phyloP scores from a whole-genome alignment of 2,329 filamentous ascomycete species.

The Fusarium abutilonis region DNA sequence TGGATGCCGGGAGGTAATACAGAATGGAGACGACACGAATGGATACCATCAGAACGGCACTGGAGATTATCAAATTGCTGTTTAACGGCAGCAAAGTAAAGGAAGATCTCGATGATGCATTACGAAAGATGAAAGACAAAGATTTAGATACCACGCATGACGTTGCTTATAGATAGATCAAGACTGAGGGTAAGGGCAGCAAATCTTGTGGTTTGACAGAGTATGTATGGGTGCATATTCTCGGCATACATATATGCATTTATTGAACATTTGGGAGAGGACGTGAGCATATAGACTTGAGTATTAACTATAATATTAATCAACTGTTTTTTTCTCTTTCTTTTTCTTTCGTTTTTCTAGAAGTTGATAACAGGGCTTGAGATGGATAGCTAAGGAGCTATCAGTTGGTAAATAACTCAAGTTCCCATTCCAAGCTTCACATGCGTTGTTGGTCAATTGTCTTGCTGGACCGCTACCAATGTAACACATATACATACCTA shows the following conservation, averaged over 20 bases:
- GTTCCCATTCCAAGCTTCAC: not conserved
- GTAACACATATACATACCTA: slow-evolving; percentile 4
- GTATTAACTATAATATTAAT: not conserved
- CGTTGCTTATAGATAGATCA: slow-evolving; percentile 25
- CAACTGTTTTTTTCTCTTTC: not conserved
- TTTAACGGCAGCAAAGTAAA: slow-evolving; percentile 14
- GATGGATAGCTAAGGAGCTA: not conserved
- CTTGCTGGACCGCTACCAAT: slow-evolving; percentile 11
- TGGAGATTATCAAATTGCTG: slow-evolving; percentile 19
- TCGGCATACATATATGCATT: not conserved
- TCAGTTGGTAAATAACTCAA: not conserved
- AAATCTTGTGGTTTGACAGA: slow-evolving; percentile 3
- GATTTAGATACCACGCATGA: slow-evolving; percentile 35
- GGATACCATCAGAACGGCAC: slow-evolving; percentile 10
- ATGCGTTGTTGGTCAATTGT: not conserved
- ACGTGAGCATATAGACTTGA: slow-evolving; percentile 14
- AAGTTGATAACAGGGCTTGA: not conserved
- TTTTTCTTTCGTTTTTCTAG: not conserved
- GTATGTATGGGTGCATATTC: not conserved
- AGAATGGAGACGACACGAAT: slow-evolving; percentile 18
- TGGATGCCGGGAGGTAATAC: slow-evolving; percentile 18
- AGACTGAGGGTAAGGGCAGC: not conserved
- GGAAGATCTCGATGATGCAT: not conserved
- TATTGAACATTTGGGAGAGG: not conserved
- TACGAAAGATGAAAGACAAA: slow-evolving; percentile 12